Percentiles rank a stretch among this genome's conserved stretches.
These are phyloP conservation scores for Trametes maxima DNA, from an alignment of 768 basidiomycete species.

Conservation along the genomic window DNA sequence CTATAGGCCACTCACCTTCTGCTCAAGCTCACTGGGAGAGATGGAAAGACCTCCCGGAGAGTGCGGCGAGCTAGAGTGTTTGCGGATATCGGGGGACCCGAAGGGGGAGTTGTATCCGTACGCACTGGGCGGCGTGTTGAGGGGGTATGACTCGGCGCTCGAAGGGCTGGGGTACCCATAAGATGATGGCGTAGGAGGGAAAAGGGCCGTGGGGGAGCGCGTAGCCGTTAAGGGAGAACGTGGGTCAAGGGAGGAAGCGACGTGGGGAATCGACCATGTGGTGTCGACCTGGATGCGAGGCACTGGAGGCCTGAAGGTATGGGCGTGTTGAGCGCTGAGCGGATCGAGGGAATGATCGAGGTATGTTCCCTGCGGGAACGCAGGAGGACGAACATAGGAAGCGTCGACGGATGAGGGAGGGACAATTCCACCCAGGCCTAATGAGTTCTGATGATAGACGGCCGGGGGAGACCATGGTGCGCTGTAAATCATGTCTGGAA, in stretches of 20 bases:
- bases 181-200: background rate
- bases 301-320: background rate
- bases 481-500: background rate
- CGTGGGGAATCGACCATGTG: background rate
- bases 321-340: background rate
- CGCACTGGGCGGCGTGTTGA: constrained; percentile 7
- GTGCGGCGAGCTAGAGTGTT: background rate
- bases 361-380: constrained; percentile 7
- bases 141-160: constrained; percentile 9
- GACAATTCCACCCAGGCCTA: no score
- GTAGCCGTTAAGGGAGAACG: constrained; percentile 9
- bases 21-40: background rate
- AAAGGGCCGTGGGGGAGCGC: constrained; percentile 4
- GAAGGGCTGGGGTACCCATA: constrained; percentile 13
- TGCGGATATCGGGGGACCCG: constrained; percentile 6
- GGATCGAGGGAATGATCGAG: background rate
- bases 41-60: background rate
- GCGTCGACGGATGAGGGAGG: no score
- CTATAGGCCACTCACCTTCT: background rate
- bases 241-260: background rate
- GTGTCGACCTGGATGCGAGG: constrained; percentile 22
- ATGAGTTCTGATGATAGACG: no score
- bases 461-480: background rate
- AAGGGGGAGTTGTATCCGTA: background rate
- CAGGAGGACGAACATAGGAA: background rate